Percentiles rank a stretch among this genome's conserved stretches.
Evolutionary conservation across 2,329 filamentous ascomycete species (phyloP).

Genomic region (Achaetomium macrosporum): DNA sequence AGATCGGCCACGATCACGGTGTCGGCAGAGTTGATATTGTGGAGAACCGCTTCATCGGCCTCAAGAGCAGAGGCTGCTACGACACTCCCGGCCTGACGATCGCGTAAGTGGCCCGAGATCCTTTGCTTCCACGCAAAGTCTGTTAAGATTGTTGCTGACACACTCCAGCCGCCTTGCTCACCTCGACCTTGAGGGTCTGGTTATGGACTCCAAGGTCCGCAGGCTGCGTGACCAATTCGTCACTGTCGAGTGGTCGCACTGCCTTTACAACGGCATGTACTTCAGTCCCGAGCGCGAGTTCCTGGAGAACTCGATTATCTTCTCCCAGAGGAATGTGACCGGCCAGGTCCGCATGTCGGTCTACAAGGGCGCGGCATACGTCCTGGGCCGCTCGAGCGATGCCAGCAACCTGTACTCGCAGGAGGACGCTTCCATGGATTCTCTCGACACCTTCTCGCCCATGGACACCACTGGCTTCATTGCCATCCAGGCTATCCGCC

Average conservation of each 20-base stretch:
- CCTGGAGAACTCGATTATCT: constrained; percentile 57
- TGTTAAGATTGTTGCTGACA: background rate
- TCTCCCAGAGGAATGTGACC: constrained; percentile 49
- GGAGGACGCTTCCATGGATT: constrained; percentile 46
- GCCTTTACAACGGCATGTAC: constrained; percentile 39
- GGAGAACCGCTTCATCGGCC: constrained; percentile 65
- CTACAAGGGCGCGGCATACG: constrained; percentile 36
- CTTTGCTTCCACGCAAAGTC: background rate
- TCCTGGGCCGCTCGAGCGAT: constrained; percentile 40
- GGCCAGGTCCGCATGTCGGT: constrained; percentile 26
- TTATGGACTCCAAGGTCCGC: constrained; percentile 53
- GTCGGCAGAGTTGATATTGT: constrained; percentile 80
- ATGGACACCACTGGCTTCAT: constrained; percentile 51
- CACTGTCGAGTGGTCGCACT: constrained; percentile 45
- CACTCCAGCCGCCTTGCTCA: constrained; percentile 33
- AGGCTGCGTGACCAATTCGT: constrained; percentile 54
- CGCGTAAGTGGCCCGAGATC: constrained; percentile 8
- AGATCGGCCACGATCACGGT: constrained; percentile 65
- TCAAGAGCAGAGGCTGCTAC: constrained; percentile 75
- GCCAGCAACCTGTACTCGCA: constrained; percentile 47
- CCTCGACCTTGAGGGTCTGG: constrained; percentile 42
- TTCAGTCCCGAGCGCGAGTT: constrained; percentile 52
- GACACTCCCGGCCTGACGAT: constrained; percentile 53
- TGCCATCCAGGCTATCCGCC: constrained; percentile 60
- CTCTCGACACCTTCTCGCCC: constrained; percentile 39